Percentiles rank a stretch among this genome's conserved stretches.
phyloP scores from a whole-genome alignment of 2,329 filamentous ascomycete genomes.

The Aspergillus viridinutans region DNA sequence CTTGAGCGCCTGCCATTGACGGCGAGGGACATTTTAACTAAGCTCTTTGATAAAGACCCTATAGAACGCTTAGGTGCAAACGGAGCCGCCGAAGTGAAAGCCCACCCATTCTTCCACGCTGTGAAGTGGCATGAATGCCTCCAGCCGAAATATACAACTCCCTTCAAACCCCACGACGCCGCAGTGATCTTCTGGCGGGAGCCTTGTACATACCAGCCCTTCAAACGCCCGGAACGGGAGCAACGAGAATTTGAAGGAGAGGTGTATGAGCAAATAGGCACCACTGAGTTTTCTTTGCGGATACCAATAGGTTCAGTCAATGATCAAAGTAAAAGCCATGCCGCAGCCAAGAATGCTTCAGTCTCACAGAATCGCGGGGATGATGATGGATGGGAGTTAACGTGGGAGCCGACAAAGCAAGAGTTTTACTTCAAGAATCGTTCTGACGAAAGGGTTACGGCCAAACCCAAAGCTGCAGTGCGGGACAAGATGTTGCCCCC shows the following conservation, averaged over 20 bases:
- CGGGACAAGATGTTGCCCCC: background rate
- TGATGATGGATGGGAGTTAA: constrained; percentile 6
- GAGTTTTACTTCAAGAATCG: constrained; percentile 6
- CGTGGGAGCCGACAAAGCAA: background rate
- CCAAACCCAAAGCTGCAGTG: background rate
- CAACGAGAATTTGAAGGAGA: background rate
- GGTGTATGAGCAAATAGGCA: constrained; percentile 3
- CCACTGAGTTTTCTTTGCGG: constrained; percentile 2
- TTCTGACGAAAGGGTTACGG: constrained; percentile 4
- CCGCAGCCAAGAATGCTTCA: background rate
- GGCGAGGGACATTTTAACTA: constrained; percentile 1
- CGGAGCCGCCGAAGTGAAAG: constrained; percentile 5
- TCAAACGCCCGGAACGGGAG: background rate
- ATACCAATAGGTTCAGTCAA: constrained; percentile 1
- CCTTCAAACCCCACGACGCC: constrained; percentile 7
- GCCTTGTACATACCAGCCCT: constrained; percentile 1
- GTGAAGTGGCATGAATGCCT: constrained; percentile 4
- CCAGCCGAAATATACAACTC: constrained; percentile 2
- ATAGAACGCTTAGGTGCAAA: constrained; percentile 5
- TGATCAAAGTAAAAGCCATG: background rate
- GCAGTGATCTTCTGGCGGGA: constrained; percentile 2
- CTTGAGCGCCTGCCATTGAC: constrained; percentile 1
- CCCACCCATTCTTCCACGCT: constrained; percentile 7
- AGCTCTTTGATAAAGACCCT: constrained; percentile 5
- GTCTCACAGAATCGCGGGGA: background rate